Conservation (phyloP, 2,329 filamentous ascomycete genomes). For the Periconia sp. region DNA sequence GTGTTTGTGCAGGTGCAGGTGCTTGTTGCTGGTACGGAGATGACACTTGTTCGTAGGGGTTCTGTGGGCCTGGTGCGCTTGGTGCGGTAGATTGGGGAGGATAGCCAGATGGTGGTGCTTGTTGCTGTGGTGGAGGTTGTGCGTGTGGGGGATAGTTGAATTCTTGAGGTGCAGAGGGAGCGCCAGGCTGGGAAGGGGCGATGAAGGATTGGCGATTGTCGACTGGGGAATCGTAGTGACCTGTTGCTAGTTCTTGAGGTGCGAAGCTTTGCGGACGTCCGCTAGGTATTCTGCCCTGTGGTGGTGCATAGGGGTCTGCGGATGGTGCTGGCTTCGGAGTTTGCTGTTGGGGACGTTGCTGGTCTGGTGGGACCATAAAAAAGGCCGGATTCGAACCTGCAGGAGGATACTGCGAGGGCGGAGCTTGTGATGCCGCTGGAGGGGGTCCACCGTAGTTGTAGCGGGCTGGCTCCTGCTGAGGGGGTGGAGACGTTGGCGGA, state of each 20-base stretch:
- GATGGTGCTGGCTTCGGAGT: constrained; percentile 36
- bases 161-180: constrained; percentile 33
- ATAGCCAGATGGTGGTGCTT: constrained; percentile 25
- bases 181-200: constrained; percentile 27
- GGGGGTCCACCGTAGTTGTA: constrained; percentile 35
- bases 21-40: constrained; percentile 32
- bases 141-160: constrained; percentile 27
- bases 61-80: constrained; percentile 23
- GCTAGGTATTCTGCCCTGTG: constrained; percentile 41
- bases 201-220: constrained; percentile 52
- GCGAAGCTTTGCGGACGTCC: constrained; percentile 45
- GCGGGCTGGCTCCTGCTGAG: constrained; percentile 39
- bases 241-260: constrained; percentile 56
- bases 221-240: constrained; percentile 54
- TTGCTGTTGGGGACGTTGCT: constrained; percentile 38
- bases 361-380: constrained; percentile 45
- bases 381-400: constrained; percentile 43
- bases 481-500: constrained; percentile 40
- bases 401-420: constrained; percentile 48
- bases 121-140: constrained; percentile 10
- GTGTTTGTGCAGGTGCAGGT: constrained; percentile 18
- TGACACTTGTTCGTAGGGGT: constrained; percentile 35
- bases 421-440: constrained; percentile 39
- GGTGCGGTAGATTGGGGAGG: constrained; percentile 30
- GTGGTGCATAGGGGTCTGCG: constrained; percentile 46